A percentile compares a stretch with the other conserved stretches of the same genome.
phyloP scores from a whole-genome alignment of 108 stramenopile species.

The Nannochloropsis salina region DNA sequence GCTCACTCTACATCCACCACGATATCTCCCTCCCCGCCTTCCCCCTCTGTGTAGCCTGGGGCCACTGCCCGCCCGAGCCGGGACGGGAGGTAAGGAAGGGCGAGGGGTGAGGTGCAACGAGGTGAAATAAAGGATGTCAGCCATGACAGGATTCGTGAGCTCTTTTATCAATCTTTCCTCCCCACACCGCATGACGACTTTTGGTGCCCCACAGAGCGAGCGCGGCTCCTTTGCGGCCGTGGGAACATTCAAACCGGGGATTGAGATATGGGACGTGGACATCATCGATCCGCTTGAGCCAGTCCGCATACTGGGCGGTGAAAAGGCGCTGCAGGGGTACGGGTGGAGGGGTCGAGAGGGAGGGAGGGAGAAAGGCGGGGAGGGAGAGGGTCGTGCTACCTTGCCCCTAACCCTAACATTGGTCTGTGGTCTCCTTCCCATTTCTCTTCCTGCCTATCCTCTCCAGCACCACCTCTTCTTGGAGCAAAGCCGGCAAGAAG shows the following conservation, averaged over 20 bases:
- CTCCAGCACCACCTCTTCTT: background rate
- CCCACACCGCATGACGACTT: background rate
- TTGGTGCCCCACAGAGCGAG: conserved; percentile 28
- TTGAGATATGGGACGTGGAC: conserved; percentile 99
- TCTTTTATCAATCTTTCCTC: background rate
- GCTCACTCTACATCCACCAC: conserved; percentile 94
- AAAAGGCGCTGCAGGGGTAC: conserved; percentile 32
- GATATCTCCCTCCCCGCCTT: conserved; percentile 94
- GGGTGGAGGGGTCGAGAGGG: conserved; percentile 46
- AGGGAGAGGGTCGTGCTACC: conserved; percentile 55
- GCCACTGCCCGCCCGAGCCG: conserved; percentile 41
- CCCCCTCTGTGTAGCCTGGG: conserved; percentile 75
- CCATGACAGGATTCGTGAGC: background rate
- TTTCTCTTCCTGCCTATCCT: background rate
- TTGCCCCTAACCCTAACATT: background rate
- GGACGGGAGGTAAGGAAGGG: conserved; percentile 24
- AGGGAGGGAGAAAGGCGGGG: conserved; percentile 59
- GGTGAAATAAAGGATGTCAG: conserved; percentile 55
- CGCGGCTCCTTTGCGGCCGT: conserved; percentile 83
- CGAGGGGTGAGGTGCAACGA: conserved; percentile 21
- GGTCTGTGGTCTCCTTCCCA: background rate
- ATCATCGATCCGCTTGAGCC: conserved; percentile 96
- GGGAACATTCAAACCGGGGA: conserved; percentile 90
- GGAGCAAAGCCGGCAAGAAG: background rate
- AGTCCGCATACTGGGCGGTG: conserved; percentile 77